Conservation (phyloP, 768 basidiomycete genomes). For the Ephemerocybe angulata region DNA sequence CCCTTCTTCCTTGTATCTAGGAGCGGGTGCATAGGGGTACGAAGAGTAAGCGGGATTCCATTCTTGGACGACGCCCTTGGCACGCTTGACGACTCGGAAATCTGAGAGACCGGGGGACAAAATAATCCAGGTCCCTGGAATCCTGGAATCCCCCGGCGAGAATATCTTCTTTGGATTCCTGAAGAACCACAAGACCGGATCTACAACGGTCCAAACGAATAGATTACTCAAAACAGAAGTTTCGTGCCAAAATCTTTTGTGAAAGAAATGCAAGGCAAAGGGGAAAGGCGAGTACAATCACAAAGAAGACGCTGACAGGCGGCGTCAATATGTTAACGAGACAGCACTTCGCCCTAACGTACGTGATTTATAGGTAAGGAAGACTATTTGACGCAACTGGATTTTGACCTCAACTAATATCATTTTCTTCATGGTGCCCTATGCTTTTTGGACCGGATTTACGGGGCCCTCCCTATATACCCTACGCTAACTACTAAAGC, state of each 20-base stretch:
- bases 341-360: constrained; percentile 39
- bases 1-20: constrained; percentile 5
- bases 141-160: background rate
- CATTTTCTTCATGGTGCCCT: background rate
- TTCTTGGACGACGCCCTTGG: background rate
- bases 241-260: constrained; percentile 20
- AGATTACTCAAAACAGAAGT: constrained; percentile 6
- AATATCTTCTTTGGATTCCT: background rate
- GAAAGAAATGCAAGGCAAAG: constrained; percentile 4
- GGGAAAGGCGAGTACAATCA: constrained; percentile 19
- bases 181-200: constrained; percentile 4
- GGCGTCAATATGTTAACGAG: constrained; percentile 43
- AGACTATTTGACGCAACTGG: constrained; percentile 39
- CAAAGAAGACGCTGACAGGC: constrained; percentile 36
- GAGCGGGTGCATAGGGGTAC: background rate
- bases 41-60: constrained; percentile 1
- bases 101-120: background rate
- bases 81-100: background rate
- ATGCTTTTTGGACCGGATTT: constrained; percentile 24
- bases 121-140: background rate
- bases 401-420: background rate
- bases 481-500: constrained; percentile 18
- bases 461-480: constrained; percentile 15
- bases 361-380: constrained; percentile 31
- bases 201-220: background rate